Evolutionary conservation across 2,329 filamentous ascomycete genomes (phyloP).

Genomic region (Alternaria longipes): DNA sequence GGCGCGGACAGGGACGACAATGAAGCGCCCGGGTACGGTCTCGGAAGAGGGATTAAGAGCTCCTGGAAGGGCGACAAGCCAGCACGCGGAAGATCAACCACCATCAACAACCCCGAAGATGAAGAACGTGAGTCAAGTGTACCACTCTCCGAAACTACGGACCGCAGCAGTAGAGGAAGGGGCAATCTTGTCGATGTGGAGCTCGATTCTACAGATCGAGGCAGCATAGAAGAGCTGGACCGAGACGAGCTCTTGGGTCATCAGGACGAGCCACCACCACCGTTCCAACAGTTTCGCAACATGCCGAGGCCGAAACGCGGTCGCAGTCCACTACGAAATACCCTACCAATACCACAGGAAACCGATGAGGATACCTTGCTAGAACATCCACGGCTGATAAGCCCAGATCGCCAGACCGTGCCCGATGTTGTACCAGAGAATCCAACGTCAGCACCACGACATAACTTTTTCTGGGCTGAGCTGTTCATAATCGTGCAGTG

Average conservation of each 20-base stretch:
- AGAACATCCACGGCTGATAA: slow-evolving; percentile 55
- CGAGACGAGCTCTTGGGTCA: slow-evolving; percentile 47
- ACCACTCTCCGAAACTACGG: slow-evolving; percentile 53
- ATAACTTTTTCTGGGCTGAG: slow-evolving; percentile 92
- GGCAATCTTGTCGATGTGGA: slow-evolving; percentile 84
- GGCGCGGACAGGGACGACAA: slow-evolving; percentile 58
- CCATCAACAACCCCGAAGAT: slow-evolving; percentile 42
- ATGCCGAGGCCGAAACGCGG: slow-evolving; percentile 52
- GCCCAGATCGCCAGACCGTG: slow-evolving; percentile 62
- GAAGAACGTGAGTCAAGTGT: slow-evolving; percentile 54
- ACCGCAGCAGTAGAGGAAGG: slow-evolving; percentile 65
- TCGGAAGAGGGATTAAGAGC: slow-evolving; percentile 63
- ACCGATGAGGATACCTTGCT: slow-evolving; percentile 61
- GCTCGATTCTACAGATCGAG: slow-evolving; percentile 71
- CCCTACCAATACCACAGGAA: slow-evolving; percentile 58
- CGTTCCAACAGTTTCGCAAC: slow-evolving; percentile 66
- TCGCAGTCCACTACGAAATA: slow-evolving; percentile 53
- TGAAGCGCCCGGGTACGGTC: slow-evolving; percentile 50
- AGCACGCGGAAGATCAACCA: slow-evolving; percentile 51
- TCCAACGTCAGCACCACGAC: slow-evolving; percentile 56
- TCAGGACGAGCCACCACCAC: slow-evolving; percentile 62
- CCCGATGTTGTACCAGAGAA: slow-evolving; percentile 66
- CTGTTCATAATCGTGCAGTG: slow-evolving; percentile 87
- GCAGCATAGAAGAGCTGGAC: slow-evolving; percentile 55
- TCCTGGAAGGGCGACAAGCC: slow-evolving; percentile 64